phyloP scores from a whole-genome alignment of 2,329 filamentous ascomycete genomes.

The Neurospora crassa region DNA sequence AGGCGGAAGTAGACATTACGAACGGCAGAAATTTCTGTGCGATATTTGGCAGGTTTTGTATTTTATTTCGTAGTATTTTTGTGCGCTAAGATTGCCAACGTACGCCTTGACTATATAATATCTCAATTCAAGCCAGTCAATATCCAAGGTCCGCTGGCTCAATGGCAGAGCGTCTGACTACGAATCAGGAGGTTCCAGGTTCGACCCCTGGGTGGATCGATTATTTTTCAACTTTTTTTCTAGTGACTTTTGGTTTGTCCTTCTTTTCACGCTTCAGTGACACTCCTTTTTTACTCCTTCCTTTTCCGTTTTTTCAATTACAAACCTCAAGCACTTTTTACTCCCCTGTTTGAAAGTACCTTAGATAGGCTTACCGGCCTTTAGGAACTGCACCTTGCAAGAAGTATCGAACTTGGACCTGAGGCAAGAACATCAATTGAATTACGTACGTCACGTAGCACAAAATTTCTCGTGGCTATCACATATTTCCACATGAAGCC shows the following conservation, averaged over 20 bases:
- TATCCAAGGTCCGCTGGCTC: not conserved
- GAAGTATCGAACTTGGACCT: too few species aligned
- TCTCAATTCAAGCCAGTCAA: fast-evolving
- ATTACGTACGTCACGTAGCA: not conserved
- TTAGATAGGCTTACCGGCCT: too few species aligned
- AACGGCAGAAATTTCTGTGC: not conserved
- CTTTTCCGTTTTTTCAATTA: not conserved
- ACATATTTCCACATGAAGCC: not conserved
- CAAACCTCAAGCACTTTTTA: too few species aligned
- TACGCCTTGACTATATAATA: not conserved
- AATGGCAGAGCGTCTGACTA: not conserved
- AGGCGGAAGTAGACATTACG: not conserved
- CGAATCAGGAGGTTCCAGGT: not conserved
- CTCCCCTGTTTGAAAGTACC: too few species aligned
- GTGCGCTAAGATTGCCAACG: not conserved
- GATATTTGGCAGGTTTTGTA: not conserved
- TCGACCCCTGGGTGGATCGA: not conserved
- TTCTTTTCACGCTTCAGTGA: not conserved
- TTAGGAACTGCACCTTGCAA: too few species aligned
- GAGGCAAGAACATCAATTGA: not conserved
- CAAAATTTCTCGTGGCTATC: not conserved
- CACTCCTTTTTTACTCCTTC: not conserved
- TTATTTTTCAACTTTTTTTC: not conserved
- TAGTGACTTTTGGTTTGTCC: too few species aligned
- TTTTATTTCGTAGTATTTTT: not conserved